Conservation (phyloP, 495 filamentous ascomycete species). For the Penicillium alfredii region DNA sequence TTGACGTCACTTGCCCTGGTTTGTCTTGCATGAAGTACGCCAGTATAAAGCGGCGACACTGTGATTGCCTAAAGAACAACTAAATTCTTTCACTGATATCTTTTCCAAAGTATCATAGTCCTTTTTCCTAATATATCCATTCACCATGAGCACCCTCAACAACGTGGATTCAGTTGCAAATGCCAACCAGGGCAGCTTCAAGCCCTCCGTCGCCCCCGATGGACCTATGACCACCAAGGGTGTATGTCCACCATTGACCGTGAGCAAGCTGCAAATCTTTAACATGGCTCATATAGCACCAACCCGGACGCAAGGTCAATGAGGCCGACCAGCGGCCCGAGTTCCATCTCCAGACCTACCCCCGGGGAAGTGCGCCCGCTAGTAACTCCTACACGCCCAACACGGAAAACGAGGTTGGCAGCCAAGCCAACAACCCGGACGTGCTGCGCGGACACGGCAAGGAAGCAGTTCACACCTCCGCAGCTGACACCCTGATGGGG, state of each 20-base stretch:
- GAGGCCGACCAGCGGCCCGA: constrained; percentile 56
- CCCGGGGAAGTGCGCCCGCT: constrained; percentile 59
- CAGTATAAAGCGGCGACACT: no score
- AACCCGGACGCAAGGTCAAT: constrained; percentile 53
- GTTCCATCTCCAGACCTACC: constrained; percentile 55
- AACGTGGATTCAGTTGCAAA: constrained; percentile 49
- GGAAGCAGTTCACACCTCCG: constrained; percentile 34
- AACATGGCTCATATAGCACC: constrained; percentile 56
- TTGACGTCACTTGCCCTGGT: constrained; percentile 17
- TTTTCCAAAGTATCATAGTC: no score
- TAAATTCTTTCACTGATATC: no score
- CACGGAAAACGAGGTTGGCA: constrained; percentile 35
- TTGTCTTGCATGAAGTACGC: not conserved
- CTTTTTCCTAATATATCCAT: constrained; percentile 1
- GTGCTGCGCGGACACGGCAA: constrained; percentile 37
- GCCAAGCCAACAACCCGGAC: constrained; percentile 43
- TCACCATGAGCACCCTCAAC: constrained; percentile 46
- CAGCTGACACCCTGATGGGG: constrained; percentile 53
- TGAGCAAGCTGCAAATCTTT: not conserved
- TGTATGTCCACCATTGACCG: constrained; percentile 33
- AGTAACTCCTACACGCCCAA: constrained; percentile 57
- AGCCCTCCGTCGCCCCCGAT: constrained; percentile 38
- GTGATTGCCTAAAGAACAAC: no score
- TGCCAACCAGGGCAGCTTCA: constrained; percentile 28
- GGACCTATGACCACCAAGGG: constrained; percentile 49